Base-by-base conservation (phyloP, 2,329 filamentous ascomycete genomes). In the Lojkania enalia region DNA sequence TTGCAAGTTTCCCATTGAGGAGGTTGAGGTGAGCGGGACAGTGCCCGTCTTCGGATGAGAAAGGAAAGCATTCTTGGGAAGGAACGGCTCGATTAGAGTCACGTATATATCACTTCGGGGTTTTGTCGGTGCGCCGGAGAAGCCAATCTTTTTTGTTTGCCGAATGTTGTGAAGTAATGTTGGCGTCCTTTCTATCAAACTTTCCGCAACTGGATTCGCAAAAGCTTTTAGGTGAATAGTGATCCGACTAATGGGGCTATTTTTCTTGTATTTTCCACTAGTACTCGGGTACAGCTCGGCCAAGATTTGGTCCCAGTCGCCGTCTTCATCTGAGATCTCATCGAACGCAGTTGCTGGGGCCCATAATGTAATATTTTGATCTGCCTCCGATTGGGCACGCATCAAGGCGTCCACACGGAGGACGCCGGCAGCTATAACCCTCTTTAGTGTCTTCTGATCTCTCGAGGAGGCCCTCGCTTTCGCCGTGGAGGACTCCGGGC, bases 21-120 rank as follows among this genome's bases (percentile, higher is more conserved):
- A 81, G 13, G 77, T 75, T 2, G 85, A 79, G 20, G 88, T 78
- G 1, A 92, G 75, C 2, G 86, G 84, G 9, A 92, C 85, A 51
- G 87, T 88, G n/a, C 89, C 90, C 23, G 87, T 85, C 59, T 95
- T 89, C 0, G 84, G 83, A 60, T 87, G 84, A 6, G 82, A 80
- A 16, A 86, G 70, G 30, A 81, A 74, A 9, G 81, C 80, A 52
- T 82, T 79, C 45, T 84, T 84, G 14, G 86, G 85, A 18, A 99
- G 75, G n/a, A 85, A 78, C 0, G 90, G 88, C 52, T 90, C 85
- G 46, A 84, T 83, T 36, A 99, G 71, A 0, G 90, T 96, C 33
- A 99, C 71, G 65, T 99, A 99, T 39, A 99, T 97, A 67, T 99
- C 95, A 9, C 90, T 96, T 58, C 95, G 80, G 13, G 87, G 79